Evolutionary conservation across 345 rosid genomes (phyloP).

Genomic region (Reutealis trisperma): DNA sequence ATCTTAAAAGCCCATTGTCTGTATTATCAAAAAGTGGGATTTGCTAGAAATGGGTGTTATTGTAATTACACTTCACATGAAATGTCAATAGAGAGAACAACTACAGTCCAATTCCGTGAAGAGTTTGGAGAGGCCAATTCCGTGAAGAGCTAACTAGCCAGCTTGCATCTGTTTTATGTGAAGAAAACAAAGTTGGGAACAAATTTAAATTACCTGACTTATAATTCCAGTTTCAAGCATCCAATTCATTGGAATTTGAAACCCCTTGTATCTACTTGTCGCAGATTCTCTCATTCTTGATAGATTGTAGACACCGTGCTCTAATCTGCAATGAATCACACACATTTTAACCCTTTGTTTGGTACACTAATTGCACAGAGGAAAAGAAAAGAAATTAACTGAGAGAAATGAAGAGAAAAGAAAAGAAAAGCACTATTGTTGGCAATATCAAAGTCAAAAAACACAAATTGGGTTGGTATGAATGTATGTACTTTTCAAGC

Average conservation of each 20-base stretch:
- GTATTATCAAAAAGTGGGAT: neutral
- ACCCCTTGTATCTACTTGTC: constrained; percentile 56
- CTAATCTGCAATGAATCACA: constrained; percentile 51
- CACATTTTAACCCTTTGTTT: too few relatives aligned
- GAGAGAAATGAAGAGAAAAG: too few relatives aligned
- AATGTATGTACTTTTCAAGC: constrained; percentile 70
- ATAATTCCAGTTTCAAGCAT: constrained; percentile 91
- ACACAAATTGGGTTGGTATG: neutral
- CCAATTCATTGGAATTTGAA: constrained; percentile 87
- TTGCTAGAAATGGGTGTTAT: neutral
- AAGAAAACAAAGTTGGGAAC: neutral
- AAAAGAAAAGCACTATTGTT: too few relatives aligned
- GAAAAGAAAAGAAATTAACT: too few relatives aligned
- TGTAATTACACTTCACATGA: neutral
- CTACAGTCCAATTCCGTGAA: neutral
- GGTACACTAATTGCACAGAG: too few relatives aligned
- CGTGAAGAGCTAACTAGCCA: neutral
- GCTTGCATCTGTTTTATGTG: neutral
- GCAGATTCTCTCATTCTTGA: constrained; percentile 94
- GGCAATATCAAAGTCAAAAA: neutral
- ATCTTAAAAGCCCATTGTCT: neutral
- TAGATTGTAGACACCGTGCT: constrained; percentile 86
- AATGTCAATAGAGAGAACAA: constrained; percentile 1
- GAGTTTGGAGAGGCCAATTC: too few relatives aligned
- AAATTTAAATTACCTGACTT: constrained; percentile 57